A percentile compares a stretch with the other conserved stretches of the same genome.
These are phyloP conservation scores for Leccinum sublutescens DNA, from an alignment of 768 basidiomycete species.

Conservation along the genomic window DNA sequence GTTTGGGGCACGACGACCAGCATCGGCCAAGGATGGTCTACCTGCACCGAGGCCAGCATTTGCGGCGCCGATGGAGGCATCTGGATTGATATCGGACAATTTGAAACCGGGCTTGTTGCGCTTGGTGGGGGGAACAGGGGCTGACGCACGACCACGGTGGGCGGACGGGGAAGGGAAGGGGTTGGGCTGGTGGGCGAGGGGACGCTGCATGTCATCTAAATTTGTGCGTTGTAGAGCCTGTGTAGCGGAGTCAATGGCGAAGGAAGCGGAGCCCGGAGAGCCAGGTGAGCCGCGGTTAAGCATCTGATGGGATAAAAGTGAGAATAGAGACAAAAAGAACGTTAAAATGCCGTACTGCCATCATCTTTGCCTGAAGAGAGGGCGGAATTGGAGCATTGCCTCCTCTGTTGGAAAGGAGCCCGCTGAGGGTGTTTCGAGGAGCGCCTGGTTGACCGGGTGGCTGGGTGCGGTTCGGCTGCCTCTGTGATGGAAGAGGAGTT, in stretches of 20 bases:
- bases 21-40: slow-evolving; percentile 50
- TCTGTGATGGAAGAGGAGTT: slow-evolving; percentile 6
- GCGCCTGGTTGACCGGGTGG: slow-evolving; percentile 9
- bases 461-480: slow-evolving; percentile 19
- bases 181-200: slow-evolving; percentile 33
- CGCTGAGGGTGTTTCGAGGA: slow-evolving; percentile 31
- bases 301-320: slow-evolving; percentile 39
- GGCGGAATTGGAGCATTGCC: slow-evolving; percentile 78
- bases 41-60: slow-evolving; percentile 73
- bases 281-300: slow-evolving; percentile 39
- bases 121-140: slow-evolving; percentile 39
- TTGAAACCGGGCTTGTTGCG: slow-evolving; percentile 56
- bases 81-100: slow-evolving; percentile 59
- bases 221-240: slow-evolving; percentile 40
- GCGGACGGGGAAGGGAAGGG: slow-evolving; percentile 35
- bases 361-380: slow-evolving; percentile 90
- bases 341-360: slow-evolving; percentile 55
- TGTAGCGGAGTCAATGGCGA: slow-evolving; percentile 41
- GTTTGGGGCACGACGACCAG: slow-evolving; percentile 34
- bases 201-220: slow-evolving; percentile 28
- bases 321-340: slow-evolving; percentile 4
- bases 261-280: slow-evolving; percentile 25
- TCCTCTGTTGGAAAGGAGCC: slow-evolving; percentile 44
- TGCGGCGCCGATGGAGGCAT: slow-evolving; percentile 51
- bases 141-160: slow-evolving; percentile 28